Base-by-base conservation (phyloP, 1,139 yeast genomes). In the Taiozyma sp. region DNA sequence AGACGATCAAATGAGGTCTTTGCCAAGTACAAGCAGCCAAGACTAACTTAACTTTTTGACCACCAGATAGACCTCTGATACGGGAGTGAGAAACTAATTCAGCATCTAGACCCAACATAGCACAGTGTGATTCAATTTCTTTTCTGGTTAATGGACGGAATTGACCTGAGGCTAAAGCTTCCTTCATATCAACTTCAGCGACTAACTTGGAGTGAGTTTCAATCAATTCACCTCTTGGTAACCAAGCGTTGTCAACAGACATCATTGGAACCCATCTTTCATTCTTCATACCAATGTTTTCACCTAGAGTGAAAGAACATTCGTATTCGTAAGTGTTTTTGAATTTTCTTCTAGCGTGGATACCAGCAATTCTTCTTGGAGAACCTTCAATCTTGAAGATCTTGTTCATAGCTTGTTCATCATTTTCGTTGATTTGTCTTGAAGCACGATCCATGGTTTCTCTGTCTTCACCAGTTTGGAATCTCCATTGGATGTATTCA, bases 401-500 rank as follows among this genome's bases (percentile, higher is more conserved):
- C 85, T 92, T 93, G 93, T 92, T 91, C 99, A 93, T 93, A 73
- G 96, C 89, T 76, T 85, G 84, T 82, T 92, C 97, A 79, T 93
- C 99, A 68, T 82, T 80, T 80, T 93, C 99, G 73, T 88, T 91
- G 74, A 93, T 90, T 78, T 87, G 95, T 84, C 99, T 90, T 76
- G 96, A 90, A 74, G 99, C 99, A 83, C 98, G 90, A 83, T 93
- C 99, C 98, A 93, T 93, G 78, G 99, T 93, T 83, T 93, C 99
- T 83, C 99, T 90, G 79, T 93, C 99, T 82, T 93, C 99, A 90
- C 99, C 99, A 73, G 99, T 93, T 83, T 93, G 99, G 97, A 92
- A 93, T 85, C 99, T 92, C 99, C 99, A 93, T 83, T 93, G 99
- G 67, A 93, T 93, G 81, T 93, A 93, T 82, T 93, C 99, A 70